A percentile compares a stretch with the other conserved stretches of the same genome.
These are phyloP conservation scores for Pyricularia sp. DNA, from an alignment of 2,329 filamentous ascomycete genomes.

Conservation along the genomic window DNA sequence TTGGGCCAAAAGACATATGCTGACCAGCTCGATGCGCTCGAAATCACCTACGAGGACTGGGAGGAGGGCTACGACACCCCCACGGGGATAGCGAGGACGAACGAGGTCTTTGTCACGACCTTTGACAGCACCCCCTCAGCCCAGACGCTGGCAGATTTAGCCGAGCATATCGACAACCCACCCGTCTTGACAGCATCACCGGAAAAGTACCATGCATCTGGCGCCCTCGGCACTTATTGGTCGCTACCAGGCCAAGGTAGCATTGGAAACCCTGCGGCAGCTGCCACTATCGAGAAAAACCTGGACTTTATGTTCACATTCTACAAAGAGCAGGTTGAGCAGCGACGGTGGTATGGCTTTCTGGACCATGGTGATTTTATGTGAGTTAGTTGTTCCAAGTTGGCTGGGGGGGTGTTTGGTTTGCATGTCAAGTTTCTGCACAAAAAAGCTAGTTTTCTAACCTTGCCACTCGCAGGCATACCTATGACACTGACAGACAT, in stretches of 20 bases:
- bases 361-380: conserved; percentile 53
- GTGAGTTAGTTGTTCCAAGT: conserved; percentile 7
- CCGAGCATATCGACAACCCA: conserved; percentile 37
- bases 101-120: conserved; percentile 42
- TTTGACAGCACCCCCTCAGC: conserved; percentile 43
- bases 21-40: conserved; percentile 45
- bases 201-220: conserved; percentile 38
- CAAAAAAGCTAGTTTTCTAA: background rate
- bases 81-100: conserved; percentile 48
- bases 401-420: no score
- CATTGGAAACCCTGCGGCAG: background rate
- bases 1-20: conserved; percentile 45
- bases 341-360: conserved; percentile 54
- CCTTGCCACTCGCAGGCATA: conserved; percentile 26
- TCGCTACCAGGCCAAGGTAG: conserved; percentile 23
- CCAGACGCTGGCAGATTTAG: conserved; percentile 20
- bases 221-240: conserved; percentile 48
- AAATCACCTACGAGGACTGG: conserved; percentile 56
- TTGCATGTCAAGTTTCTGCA: no score
- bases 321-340: conserved; percentile 45
- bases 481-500: conserved; percentile 49
- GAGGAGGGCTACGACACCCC: conserved; percentile 45
- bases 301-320: conserved; percentile 47
- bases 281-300: conserved; percentile 35
- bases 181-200: conserved; percentile 40